A percentile compares a stretch with the other conserved stretches of the same genome.
Evolutionary conservation across 2,329 filamentous ascomycete species (phyloP).

Genomic region (Penicillium sp.): DNA sequence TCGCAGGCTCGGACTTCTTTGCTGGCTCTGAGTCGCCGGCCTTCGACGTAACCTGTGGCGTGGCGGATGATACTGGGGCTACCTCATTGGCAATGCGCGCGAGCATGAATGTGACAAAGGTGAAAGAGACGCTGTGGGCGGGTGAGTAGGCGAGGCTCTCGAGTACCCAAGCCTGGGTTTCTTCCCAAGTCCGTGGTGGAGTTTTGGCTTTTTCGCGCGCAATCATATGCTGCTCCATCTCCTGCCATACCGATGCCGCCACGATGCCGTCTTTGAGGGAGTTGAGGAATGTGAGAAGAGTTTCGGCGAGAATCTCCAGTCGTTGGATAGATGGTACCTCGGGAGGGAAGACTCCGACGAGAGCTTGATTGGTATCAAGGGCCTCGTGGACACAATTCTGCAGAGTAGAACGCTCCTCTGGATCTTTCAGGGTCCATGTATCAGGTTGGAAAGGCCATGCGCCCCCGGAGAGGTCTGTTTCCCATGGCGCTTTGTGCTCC

Average conservation of each 20-base stretch:
- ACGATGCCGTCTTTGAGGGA: conserved; percentile 80
- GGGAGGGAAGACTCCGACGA: conserved; percentile 63
- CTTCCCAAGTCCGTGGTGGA: conserved; percentile 51
- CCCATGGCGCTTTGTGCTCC: conserved; percentile 52
- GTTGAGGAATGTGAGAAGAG: conserved; percentile 72
- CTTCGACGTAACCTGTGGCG: conserved; percentile 1
- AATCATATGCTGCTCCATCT: conserved; percentile 62
- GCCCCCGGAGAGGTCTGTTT: conserved; percentile 42
- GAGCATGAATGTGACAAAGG: conserved; percentile 81
- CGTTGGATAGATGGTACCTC: conserved; percentile 66
- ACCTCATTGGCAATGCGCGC: conserved; percentile 60
- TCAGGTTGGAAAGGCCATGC: conserved; percentile 63
- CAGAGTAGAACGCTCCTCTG: conserved; percentile 45
- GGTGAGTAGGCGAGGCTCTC: conserved; percentile 73
- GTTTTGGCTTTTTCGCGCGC: conserved; percentile 54
- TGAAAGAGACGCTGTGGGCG: conserved; percentile 84
- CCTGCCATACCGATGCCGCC: conserved; percentile 68
- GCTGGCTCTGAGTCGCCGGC: conserved; percentile 4
- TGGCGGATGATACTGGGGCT: conserved; percentile 39
- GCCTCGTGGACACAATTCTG: conserved; percentile 59
- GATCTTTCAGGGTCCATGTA: conserved; percentile 50
- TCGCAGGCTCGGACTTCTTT: conserved; percentile 2
- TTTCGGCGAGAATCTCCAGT: conserved; percentile 73
- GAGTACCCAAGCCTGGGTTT: conserved; percentile 64
- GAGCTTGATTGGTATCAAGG: conserved; percentile 68